Conservation (phyloP, 2,329 filamentous ascomycete species). For the Sphaerulina vaccinii region DNA sequence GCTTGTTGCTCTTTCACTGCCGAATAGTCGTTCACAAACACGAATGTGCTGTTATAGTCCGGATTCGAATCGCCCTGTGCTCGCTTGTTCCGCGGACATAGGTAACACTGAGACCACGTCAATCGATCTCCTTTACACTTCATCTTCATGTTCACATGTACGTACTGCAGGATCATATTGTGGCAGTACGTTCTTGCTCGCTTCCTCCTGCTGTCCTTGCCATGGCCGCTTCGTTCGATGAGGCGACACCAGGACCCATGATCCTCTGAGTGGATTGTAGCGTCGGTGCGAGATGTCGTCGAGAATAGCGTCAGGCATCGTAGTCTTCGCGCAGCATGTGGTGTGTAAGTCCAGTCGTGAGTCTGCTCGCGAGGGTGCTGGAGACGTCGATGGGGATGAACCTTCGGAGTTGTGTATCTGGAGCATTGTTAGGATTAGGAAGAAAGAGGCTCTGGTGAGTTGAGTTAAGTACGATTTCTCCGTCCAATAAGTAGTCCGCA, state of each 20-base stretch:
- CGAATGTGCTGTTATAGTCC: constrained; percentile 80
- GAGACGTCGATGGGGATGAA: constrained; percentile 23
- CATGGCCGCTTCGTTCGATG: constrained; percentile 96
- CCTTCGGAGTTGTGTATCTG: constrained; percentile 24
- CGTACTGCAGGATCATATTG: constrained; percentile 69
- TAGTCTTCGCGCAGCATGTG: constrained; percentile 18
- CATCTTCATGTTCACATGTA: constrained; percentile 7
- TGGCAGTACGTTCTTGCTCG: constrained; percentile 56
- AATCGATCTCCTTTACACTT: constrained; percentile 7
- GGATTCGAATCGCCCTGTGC: constrained; percentile 86
- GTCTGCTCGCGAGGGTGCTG: constrained; percentile 19
- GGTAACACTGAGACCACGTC: constrained; percentile 67
- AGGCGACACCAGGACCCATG: constrained; percentile 91
- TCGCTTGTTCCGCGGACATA: constrained; percentile 87
- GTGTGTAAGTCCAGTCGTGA: constrained; percentile 17
- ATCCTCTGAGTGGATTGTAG: constrained; percentile 86
- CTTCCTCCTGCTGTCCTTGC: constrained; percentile 64
- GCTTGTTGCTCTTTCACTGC: constrained; percentile 92
- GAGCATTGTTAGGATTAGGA: constrained; percentile 27
- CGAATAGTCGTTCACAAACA: constrained; percentile 97
- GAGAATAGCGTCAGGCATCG: constrained; percentile 57
- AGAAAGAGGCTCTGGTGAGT: constrained; percentile 5
- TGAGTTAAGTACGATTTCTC: constrained; percentile 9
- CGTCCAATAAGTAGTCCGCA: constrained; percentile 7
- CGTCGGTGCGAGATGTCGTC: constrained; percentile 96